Evolutionary conservation across 441 rosid species (phyloP), one percentile per base, ranked within the genome.

Genomic region (Mallotus japonicus): DNA sequence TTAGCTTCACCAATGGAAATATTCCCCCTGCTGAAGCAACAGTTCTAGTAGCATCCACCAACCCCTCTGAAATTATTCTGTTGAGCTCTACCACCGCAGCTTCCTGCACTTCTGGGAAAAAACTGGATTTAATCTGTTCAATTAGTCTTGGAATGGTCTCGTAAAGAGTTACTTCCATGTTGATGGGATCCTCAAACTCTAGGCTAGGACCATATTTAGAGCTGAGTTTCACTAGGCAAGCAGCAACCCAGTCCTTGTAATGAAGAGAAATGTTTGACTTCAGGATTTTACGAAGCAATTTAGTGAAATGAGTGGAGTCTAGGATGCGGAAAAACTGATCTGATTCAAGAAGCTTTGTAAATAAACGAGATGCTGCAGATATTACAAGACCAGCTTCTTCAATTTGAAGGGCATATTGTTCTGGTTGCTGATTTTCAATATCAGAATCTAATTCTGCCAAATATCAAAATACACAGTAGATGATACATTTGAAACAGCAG

Each of bases 221-320:
- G 69, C 80, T 76, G 76, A 93, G 81, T 73, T 93, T 90, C 62
- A 90, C 86, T 3, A 93, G 89, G 78, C 89, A 86, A 69, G 93
- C 86, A 0, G 96, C 95, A 22, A 93, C 92, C 91, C 89, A 88
- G 62, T 93, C 93, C 80, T 92, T 90, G 85, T 88, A 73, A 65
- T 83, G 83, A 65, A 93, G 82, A 66, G 96, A 90, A 74, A 88
- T 82, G 58, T 77, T 75, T 10, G 98, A 91, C 79, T 85, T 90
- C 24, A 93, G 83, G 73, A 81, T 88, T 73, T 81, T 73, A 28
- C 96, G 85, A 6, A 93, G 90, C 62, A 78, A 32, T 56, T 73
- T 75, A 0, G 83, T 83, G 79, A 87, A 87, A 77, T 54, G 78
- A 2, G 71, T 7, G 8, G 79, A 14, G 71, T 87, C 82, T 55